Percentiles rank a stretch among this genome's conserved stretches.
Evolutionary conservation across 2,329 filamentous ascomycete genomes (phyloP).

Genomic region (Aspergillus brunneoviolaceus): DNA sequence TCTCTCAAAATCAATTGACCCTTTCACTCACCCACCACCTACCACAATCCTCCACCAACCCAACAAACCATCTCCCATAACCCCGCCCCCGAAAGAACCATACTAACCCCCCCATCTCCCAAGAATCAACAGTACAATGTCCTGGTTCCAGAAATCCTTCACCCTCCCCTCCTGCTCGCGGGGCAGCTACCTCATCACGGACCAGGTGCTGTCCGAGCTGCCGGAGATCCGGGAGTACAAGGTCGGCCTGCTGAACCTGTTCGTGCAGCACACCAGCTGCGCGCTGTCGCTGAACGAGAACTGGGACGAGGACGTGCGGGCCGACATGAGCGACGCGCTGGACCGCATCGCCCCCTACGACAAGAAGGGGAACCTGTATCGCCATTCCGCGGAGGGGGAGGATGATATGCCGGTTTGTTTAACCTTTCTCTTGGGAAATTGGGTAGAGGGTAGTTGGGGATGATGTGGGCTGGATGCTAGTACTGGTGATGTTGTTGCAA

Average conservation of each 20-base stretch:
- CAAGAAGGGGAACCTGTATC: slow-evolving; percentile 71
- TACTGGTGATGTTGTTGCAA: too few species aligned
- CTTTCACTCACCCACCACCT: too few species aligned
- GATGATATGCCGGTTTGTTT: slow-evolving; percentile 89
- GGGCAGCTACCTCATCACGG: slow-evolving; percentile 87
- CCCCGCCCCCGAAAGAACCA: slow-evolving; percentile 3
- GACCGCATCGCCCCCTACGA: slow-evolving; percentile 88
- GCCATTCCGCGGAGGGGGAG: slow-evolving; percentile 79
- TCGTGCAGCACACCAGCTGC: slow-evolving; percentile 93
- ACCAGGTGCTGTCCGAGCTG: slow-evolving; percentile 66
- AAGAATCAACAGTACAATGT: slow-evolving; percentile 41
- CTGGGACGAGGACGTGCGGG: slow-evolving; percentile 77
- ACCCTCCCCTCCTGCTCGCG: slow-evolving; percentile 72
- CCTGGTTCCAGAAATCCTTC: slow-evolving; percentile 84
- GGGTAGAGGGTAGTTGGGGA: neutral
- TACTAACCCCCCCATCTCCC: neutral
- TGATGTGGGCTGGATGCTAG: neutral
- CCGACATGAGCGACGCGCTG: slow-evolving; percentile 90
- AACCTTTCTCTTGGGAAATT: slow-evolving; percentile 1
- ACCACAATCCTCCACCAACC: slow-evolving; percentile 2
- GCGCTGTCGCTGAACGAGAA: slow-evolving; percentile 94
- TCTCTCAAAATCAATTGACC: too few species aligned
- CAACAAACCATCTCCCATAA: slow-evolving; percentile 2
- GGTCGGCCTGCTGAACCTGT: slow-evolving; percentile 81
- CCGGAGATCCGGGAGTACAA: slow-evolving; percentile 83